Base-by-base conservation (phyloP, 164 flowering plant genomes). In the Chimonanthus praecox region DNA sequence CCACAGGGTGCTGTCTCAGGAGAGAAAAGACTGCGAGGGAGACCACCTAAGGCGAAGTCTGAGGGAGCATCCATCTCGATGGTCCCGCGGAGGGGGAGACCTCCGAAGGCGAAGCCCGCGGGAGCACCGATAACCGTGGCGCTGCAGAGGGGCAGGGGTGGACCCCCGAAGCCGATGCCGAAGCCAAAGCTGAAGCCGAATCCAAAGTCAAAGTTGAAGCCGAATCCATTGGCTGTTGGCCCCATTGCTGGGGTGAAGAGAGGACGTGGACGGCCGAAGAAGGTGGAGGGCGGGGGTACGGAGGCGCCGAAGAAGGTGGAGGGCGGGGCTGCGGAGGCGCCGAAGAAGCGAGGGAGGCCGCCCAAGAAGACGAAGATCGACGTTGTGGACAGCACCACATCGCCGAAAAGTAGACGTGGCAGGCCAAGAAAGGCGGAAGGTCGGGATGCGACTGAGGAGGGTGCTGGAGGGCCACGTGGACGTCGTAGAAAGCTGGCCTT, bases 21-120 rank as follows among this genome's bases (percentile, higher is more conserved):
- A 33, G 21, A 7, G 51, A 20, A 49, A 7, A n/a, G 49, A 5
- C 67, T 58, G 46, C 74, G 67, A 1, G 68, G 74, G 43, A 49
- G 74, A 7, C 74, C 74, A 21, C 73, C 50, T 3, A 71, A 71
- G 73, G 15, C 62, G 45, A 60, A 70, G 61, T 15, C 48, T 13
- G 10, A 8, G 21, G 66, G 18, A 13, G 16, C 48, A 7, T n/a
- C 16, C 16, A n/a, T 2, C 16, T n/a, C 11, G 11, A n/a, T 13
- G 60, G 5, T 54, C 16, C 60, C 60, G 10, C 60, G 60, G 2
- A 54, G 11, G 5, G 60, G 60, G n/a, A 13, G 60, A n/a, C 60
- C 60, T n/a, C 60, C 60, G 60, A 54, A 54, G 60, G 16, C 58
- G 58, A 9, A 9, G 4, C 13, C 58, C 58, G 58, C 58, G 15